Percentiles rank a stretch among this genome's conserved stretches.
Evolutionary conservation across 306 rosid genomes (phyloP).

Genomic region (Fragaria ananassa): DNA sequence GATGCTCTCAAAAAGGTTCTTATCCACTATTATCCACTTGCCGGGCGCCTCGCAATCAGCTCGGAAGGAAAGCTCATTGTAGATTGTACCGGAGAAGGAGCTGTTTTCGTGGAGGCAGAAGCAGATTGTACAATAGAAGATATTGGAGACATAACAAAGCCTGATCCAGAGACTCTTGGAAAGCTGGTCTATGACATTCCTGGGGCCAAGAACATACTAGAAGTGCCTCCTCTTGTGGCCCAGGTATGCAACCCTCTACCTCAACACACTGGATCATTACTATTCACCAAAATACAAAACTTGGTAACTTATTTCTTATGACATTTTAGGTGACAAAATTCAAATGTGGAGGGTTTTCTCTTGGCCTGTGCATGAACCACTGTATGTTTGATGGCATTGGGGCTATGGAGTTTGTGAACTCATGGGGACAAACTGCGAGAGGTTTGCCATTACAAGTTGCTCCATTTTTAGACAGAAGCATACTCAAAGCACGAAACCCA

Average conservation of each 20-base stretch:
- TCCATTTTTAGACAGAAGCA: slow-evolving; percentile 62
- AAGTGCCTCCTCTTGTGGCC: slow-evolving; percentile 69
- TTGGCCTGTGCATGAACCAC: slow-evolving; percentile 63
- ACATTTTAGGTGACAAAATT: slow-evolving; percentile 60
- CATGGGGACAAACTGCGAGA: slow-evolving; percentile 67
- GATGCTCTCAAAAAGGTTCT: slow-evolving; percentile 58
- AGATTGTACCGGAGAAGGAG: slow-evolving; percentile 68
- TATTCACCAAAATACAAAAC: not conserved
- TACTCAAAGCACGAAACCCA: slow-evolving; percentile 62
- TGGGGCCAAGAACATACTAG: slow-evolving; percentile 56
- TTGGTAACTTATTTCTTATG: not conserved
- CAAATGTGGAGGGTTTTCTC: slow-evolving; percentile 71
- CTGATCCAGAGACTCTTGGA: slow-evolving; percentile 58
- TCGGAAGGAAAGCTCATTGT: slow-evolving; percentile 68
- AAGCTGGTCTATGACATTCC: slow-evolving; percentile 62
- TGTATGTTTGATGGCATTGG: slow-evolving; percentile 70
- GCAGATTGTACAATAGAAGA: slow-evolving; percentile 54
- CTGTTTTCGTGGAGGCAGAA: slow-evolving; percentile 76
- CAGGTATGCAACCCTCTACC: slow-evolving; percentile 47
- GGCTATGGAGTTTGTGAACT: slow-evolving; percentile 75
- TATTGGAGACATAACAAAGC: slow-evolving; percentile 72
- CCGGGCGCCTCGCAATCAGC: slow-evolving; percentile 53
- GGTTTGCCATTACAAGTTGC: slow-evolving; percentile 46
- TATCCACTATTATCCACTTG: slow-evolving; percentile 65
- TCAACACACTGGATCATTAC: not conserved